Evolutionary conservation across 805 yeast species (phyloP), one percentile per base, ranked within the genome.

Genomic region (Kockiozyma suomiensis): DNA sequence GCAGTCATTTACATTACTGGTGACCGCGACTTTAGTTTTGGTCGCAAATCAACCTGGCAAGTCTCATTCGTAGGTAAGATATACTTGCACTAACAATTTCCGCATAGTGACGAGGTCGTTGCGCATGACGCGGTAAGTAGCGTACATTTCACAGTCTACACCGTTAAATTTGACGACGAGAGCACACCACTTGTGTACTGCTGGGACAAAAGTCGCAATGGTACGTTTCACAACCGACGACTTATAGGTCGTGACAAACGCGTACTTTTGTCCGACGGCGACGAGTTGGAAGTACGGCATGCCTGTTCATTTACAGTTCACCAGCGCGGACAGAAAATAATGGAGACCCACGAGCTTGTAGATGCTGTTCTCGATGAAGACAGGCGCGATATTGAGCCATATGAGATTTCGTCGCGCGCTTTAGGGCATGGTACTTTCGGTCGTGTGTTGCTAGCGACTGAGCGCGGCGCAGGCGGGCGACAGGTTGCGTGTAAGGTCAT

Each of bases 401-500:
- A 54, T 30, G 53, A 47, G n/a, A 50, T 64, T 25, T 42, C 50
- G 17, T 49, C 25, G 23, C 49, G 67, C 4, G 50, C 54, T 10
- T 56, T 64, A 3, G 67, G 67, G 8, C 53, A 48, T 21, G 68
- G 67, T 5, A 64, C 62, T 12, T 64, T 59, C 48, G 67, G 66
- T 5, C 35, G 42, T n/a, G 65, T 66, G 6, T 57, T 55, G 35
- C 47, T 66, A 35, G 69, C 68, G 2, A 25, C 19, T 5, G 48
- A 56, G 19, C 30, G 30, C 10, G 25, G 23, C 13, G 21, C 32
- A 4, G 21, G 52, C 1, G 45, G 55, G n/a, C 23, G 54, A n/a
- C 69, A 66, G 48, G 47, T 59, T 17, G 69, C 69, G 23, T 66
- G 69, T 47, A 66, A 66, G 47, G 47, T 66, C 32, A 66, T 64